Conservation (phyloP, 192 early-diverging fungal species). For the Dimargaris cristalligena region DNA sequence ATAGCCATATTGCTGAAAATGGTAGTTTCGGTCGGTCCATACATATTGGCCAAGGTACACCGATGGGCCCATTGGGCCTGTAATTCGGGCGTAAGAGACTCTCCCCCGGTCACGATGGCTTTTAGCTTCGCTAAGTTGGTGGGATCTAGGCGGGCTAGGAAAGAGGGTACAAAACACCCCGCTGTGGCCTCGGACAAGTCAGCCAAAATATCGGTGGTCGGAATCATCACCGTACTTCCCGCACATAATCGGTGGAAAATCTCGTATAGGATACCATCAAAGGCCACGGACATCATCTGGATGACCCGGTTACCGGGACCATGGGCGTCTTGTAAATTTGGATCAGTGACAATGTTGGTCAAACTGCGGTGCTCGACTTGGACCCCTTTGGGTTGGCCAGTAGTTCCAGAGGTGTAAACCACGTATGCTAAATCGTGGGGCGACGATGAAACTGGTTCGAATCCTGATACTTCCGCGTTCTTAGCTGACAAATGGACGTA, state of each 20-base stretch:
- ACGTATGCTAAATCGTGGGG: background rate
- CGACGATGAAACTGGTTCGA: background rate
- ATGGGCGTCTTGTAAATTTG: background rate
- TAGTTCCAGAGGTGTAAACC: conserved; percentile 6
- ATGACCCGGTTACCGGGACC: background rate
- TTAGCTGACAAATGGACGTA: background rate
- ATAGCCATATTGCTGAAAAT: background rate
- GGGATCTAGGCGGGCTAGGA: background rate
- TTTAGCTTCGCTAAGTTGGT: background rate
- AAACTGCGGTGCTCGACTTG: background rate
- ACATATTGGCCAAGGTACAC: background rate
- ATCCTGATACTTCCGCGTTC: no score
- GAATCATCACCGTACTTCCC: background rate
- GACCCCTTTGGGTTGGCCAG: conserved; percentile 5
- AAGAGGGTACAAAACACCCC: background rate
- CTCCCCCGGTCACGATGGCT: background rate
- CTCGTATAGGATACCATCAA: conserved; percentile 3
- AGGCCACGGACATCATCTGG: background rate
- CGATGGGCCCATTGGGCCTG: background rate
- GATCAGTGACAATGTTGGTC: background rate
- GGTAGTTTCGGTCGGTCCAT: background rate
- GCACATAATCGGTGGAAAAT: background rate
- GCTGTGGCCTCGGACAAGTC: background rate
- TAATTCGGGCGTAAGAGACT: background rate
- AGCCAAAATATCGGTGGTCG: background rate